phyloP scores from a whole-genome alignment of 192 early-diverging fungal genomes.

The Coemansia sp. region DNA sequence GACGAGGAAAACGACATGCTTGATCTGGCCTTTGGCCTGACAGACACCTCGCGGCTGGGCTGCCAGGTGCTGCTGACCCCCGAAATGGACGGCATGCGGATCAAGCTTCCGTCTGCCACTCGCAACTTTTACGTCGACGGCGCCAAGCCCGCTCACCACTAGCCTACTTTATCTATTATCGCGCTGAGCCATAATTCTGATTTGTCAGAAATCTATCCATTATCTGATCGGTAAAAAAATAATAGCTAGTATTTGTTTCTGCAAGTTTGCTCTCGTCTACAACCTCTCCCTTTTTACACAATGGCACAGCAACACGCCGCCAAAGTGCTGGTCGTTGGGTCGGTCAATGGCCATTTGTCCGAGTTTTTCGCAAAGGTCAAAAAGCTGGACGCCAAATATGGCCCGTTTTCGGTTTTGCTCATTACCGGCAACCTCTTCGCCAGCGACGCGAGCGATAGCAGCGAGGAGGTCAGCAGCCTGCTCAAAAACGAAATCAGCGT shows the following conservation, averaged over 20 bases:
- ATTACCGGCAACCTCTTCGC: conserved; percentile 82
- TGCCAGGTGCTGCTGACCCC: conserved; percentile 87
- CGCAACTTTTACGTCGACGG: conserved; percentile 86
- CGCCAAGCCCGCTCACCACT: conserved; percentile 53
- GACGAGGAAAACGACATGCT: conserved; percentile 99
- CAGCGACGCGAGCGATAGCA: conserved; percentile 31
- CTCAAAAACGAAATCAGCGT: conserved; percentile 59
- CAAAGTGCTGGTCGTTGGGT: conserved; percentile 65
- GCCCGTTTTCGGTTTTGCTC: conserved; percentile 83
- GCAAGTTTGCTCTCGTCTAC: neutral
- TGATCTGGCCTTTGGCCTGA: conserved; percentile 93
- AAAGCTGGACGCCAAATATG: conserved; percentile 76
- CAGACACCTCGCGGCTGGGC: conserved; percentile 93
- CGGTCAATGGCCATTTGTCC: conserved; percentile 67
- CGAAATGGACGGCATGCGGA: conserved; percentile 85
- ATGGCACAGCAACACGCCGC: neutral
- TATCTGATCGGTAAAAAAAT: too few species aligned
- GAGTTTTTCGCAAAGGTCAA: conserved; percentile 70
- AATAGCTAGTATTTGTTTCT: neutral
- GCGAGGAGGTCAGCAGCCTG: conserved; percentile 54
- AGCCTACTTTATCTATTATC: too few species aligned
- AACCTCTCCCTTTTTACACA: neutral
- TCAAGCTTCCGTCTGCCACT: conserved; percentile 86
- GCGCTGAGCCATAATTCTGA: too few species aligned
- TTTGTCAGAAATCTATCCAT: too few species aligned